Evolutionary conservation across 139 green algal genomes (phyloP).

Genomic region (Picochlorum sp.): DNA sequence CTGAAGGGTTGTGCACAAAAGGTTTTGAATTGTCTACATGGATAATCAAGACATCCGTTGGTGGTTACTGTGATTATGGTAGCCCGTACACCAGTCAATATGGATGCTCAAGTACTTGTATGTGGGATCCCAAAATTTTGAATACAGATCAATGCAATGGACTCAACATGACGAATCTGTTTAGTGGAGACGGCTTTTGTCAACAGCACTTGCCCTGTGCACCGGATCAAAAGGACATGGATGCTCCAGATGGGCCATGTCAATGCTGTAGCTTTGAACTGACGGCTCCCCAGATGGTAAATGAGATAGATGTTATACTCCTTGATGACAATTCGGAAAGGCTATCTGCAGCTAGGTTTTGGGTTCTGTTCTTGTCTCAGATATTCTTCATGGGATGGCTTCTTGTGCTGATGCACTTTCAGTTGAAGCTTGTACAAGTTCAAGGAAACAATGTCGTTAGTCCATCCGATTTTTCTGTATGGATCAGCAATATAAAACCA

Average conservation of each 20-base stretch:
- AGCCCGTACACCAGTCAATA: slow-evolving; percentile 22
- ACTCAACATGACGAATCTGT: not conserved
- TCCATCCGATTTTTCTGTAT: slow-evolving; percentile 32
- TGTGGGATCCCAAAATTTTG: not conserved
- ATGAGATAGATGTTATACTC: not conserved
- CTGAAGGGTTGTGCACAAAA: slow-evolving; percentile 16
- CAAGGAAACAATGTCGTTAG: slow-evolving; percentile 27
- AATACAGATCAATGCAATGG: not conserved
- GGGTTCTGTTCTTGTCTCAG: slow-evolving; percentile 25
- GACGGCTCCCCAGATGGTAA: not conserved
- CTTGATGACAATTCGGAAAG: not conserved
- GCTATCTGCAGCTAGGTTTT: slow-evolving; percentile 22
- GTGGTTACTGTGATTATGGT: slow-evolving; percentile 19
- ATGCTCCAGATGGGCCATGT: slow-evolving; percentile 23
- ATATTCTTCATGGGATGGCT: slow-evolving; percentile 30
- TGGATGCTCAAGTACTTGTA: slow-evolving; percentile 24
- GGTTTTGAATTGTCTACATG: slow-evolving; percentile 18
- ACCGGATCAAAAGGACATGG: not conserved
- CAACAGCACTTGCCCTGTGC: slow-evolving; percentile 19
- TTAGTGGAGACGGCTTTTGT: slow-evolving; percentile 7
- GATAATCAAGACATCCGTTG: slow-evolving; percentile 16
- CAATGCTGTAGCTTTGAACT: slow-evolving; percentile 27
- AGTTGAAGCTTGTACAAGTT: slow-evolving; percentile 10
- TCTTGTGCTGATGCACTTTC: slow-evolving; percentile 15
- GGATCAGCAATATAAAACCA: slow-evolving; percentile 8